Conservation (phyloP, 164 flowering plant species). For the Tetrastigma voinierianum region DNA sequence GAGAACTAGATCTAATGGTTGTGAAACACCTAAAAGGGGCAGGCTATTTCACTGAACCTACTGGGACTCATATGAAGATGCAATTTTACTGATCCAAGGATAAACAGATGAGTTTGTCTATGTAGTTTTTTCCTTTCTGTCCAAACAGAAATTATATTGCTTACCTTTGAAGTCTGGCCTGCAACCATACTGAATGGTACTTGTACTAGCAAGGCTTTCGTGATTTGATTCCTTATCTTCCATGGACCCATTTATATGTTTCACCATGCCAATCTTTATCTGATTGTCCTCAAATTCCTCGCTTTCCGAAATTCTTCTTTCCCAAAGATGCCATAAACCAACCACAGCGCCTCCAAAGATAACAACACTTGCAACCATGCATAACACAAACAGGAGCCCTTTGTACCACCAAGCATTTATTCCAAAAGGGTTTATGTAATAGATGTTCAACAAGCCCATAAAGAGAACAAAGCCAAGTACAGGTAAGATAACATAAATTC, state of each 20-base stretch:
- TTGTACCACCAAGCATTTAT: constrained; percentile 68
- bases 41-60: too few species aligned
- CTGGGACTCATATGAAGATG: too few species aligned
- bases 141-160: neutral
- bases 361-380: constrained; percentile 65
- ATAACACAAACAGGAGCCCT: constrained; percentile 61
- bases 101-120: neutral
- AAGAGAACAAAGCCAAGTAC: constrained; percentile 58
- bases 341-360: constrained; percentile 75
- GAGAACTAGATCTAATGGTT: too few species aligned
- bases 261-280: constrained; percentile 11
- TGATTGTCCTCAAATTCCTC: constrained; percentile 24
- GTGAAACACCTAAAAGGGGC: too few species aligned
- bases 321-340: constrained; percentile 71
- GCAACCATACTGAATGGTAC: constrained; percentile 46
- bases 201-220: constrained; percentile 25
- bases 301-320: constrained; percentile 25
- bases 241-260: constrained; percentile 7
- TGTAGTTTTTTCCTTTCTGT: neutral
- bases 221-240: constrained; percentile 10
- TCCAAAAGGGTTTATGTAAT: constrained; percentile 53
- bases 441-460: constrained; percentile 40
- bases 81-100: too few species aligned
- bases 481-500: constrained; percentile 53
- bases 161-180: constrained; percentile 84